Evolutionary conservation across 352 stramenopile species (phyloP).

Genomic region (Blastocystis hominis): DNA sequence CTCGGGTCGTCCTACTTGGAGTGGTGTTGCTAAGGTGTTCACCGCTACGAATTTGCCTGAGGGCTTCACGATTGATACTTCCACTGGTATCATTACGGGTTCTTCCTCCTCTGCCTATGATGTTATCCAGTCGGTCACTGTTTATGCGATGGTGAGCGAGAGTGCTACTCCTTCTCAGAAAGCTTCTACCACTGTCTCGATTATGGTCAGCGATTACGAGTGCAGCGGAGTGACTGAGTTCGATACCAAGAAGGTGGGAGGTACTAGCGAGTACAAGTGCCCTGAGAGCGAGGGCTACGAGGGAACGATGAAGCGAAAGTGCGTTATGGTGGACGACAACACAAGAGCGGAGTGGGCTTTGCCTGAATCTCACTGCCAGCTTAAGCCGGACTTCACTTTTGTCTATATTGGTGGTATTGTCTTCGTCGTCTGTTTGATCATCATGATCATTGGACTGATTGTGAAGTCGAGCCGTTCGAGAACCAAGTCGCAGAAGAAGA

Average conservation of each 20-base stretch:
- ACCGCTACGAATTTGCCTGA: not conserved
- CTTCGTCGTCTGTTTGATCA: conserved; percentile 27
- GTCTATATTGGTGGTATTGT: not conserved
- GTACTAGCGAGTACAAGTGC: not conserved
- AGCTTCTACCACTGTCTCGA: not conserved
- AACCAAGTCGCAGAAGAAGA: not conserved
- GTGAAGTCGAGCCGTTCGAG: not conserved
- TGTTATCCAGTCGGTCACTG: not conserved
- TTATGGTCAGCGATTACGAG: not conserved
- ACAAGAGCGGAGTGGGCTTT: not conserved
- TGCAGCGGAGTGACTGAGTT: not conserved
- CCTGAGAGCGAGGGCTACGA: conserved; percentile 18
- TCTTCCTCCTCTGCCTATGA: not conserved
- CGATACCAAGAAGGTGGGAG: not conserved
- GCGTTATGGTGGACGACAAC: not conserved
- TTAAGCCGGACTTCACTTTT: conserved; percentile 33
- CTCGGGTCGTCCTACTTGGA: conserved; percentile 4
- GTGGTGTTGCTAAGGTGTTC: not conserved
- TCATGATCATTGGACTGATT: not conserved
- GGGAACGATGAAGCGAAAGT: conserved; percentile 9
- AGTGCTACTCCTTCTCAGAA: not conserved
- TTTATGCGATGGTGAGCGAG: not conserved
- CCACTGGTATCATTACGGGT: conserved; percentile 9
- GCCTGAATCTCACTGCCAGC: conserved; percentile 19
- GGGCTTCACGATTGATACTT: conserved; percentile 18